These are phyloP conservation scores for Pythium oligandrum DNA, from an alignment of 352 stramenopile species.

Conservation along the genomic window DNA sequence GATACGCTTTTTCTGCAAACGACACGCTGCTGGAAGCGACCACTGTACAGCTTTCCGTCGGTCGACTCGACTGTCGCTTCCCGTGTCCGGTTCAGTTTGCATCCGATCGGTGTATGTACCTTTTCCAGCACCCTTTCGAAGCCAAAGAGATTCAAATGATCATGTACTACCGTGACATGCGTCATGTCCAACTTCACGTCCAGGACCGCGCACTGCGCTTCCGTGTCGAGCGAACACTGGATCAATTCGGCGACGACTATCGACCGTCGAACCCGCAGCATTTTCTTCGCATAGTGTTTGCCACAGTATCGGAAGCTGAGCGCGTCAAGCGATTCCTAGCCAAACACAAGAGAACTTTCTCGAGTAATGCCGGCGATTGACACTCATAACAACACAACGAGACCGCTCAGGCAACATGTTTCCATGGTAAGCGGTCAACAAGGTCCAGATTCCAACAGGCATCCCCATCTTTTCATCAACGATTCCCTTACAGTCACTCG, in stretches of 20 bases:
- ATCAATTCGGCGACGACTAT: slow-evolving; percentile 68
- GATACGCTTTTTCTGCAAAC: too few species aligned
- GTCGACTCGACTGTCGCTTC: slow-evolving; percentile 57
- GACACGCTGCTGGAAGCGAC: slow-evolving; percentile 31
- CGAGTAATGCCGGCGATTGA: background rate
- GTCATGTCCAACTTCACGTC: slow-evolving; percentile 31
- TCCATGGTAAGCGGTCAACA: too few species aligned
- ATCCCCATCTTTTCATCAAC: too few species aligned
- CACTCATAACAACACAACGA: slow-evolving; percentile 1
- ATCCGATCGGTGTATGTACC: slow-evolving; percentile 46
- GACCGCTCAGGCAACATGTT: too few species aligned
- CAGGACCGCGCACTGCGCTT: slow-evolving; percentile 46
- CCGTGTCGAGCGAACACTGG: slow-evolving; percentile 29
- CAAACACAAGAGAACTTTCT: slow-evolving; percentile 5
- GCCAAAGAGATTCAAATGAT: slow-evolving; percentile 64
- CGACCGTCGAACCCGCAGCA: slow-evolving; percentile 52
- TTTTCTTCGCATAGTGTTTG: slow-evolving; percentile 47
- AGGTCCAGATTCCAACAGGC: too few species aligned
- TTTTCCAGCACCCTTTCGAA: slow-evolving; percentile 73
- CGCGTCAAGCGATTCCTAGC: slow-evolving; percentile 40
- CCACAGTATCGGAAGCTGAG: slow-evolving; percentile 32
- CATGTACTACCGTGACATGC: slow-evolving; percentile 76
- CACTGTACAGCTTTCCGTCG: slow-evolving; percentile 43
- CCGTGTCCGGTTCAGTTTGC: slow-evolving; percentile 51
- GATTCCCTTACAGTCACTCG: too few species aligned